Evolutionary conservation across 2,329 filamentous ascomycete genomes (phyloP), one percentile per base, ranked within the genome.

Genomic region (Calonectria crousiana): DNA sequence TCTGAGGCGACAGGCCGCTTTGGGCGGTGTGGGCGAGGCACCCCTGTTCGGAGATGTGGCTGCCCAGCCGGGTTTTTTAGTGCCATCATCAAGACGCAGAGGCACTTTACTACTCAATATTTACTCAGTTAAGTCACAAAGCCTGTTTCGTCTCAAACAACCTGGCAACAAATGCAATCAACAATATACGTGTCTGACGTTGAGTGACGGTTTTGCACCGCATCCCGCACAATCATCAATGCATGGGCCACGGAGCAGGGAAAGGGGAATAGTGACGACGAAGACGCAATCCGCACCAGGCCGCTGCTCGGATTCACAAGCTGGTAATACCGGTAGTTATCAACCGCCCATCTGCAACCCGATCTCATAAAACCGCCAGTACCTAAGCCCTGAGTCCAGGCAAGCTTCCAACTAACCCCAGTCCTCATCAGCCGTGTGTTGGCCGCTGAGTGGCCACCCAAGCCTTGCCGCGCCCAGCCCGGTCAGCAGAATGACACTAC

Each of bases 381-480:
- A 23, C 56, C 34, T 28, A 38, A 62, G 74, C 49, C 67, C 72
- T 73, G 73, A 76, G 74, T 68, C 72, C 70, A 71, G 69, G 53
- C 60, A 52, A 68, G 58, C 58, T 49, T 60, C 58, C 71, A 74
- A 38, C 67, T 70, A 76, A 52, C 67, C 74, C 73, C 70, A 73
- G 53, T 70, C 56, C 44, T 47, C 44, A 64, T 26, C 65, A 74
- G 79, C 71, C 79, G 79, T 80, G 78, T 80, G 79, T 80, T 80
- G 74, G 72, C 65, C 69, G 65, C 73, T 79, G 49, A 80, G 30
- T 80, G 78, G 79, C 44, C 62, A 53, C 62, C 69, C 49, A 64
- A 68, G 68, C 41, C 41, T 64, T 51, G 44, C 69, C 28, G 26
- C 69, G 41, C 52, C 73, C 67, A 58, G 69, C 69, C 67, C 62